Evolutionary conservation across 495 filamentous ascomycete species (phyloP), one percentile per base, ranked within the genome.

Genomic region (Talaromyces stipitatus): DNA sequence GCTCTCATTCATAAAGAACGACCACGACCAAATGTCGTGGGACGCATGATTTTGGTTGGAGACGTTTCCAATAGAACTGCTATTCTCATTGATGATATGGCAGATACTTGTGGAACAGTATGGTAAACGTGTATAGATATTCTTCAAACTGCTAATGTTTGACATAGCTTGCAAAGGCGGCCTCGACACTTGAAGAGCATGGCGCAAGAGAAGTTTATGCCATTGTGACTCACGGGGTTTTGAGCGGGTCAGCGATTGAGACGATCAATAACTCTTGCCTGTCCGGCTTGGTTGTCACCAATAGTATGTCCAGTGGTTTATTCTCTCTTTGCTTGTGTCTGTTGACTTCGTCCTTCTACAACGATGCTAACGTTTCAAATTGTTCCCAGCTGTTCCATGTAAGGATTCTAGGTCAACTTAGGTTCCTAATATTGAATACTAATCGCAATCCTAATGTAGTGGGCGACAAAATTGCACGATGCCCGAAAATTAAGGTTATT

Each of bases 31-130:
- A 87, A 92, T 24, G 89, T 91, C 70, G 91, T 92, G 64, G 89
- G 90, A 23, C 85, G 85, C 26, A 94, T 95, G 90, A 90, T 94
- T 83, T 81, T 95, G 1, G 90, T 95, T 3, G 90, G 90, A 47
- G 78, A 90, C 61, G 86, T 95, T 16, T 71, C 77, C 4, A 75
- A 80, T 24, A 82, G 85, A 54, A 83, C 86, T 30, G 84, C 86
- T 50, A 89, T 95, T 61, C 72, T 95, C 27, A 77, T 95, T 58
- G 90, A 95, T 70, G 90, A 95, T 64, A 78, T 95, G 57, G 88
- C 84, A 11, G 90, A 95, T 62, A 95, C 90, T 3, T 88, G 82
- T 57, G 91, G 91, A 67, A 95, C 90, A 22, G 51, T 54, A 54
- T 20, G 26, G 10, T 22, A 29, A 32, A 16, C 2, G 32, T 27